Evolutionary conservation across 1,139 yeast species (phyloP).

Genomic region (Candida glucosophila): DNA sequence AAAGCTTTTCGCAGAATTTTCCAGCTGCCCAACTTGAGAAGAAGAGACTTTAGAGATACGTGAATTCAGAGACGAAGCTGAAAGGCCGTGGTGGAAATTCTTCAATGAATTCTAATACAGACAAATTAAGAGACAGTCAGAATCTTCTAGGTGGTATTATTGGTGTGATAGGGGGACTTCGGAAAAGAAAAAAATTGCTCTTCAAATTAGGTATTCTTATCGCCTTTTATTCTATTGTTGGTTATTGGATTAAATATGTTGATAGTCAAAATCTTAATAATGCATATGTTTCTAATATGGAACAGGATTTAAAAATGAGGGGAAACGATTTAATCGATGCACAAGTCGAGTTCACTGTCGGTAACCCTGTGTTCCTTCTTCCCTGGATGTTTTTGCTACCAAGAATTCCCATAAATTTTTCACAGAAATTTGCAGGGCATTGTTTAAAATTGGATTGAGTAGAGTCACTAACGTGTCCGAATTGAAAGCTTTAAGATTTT

Average conservation of each 20-base stretch:
- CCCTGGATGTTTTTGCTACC: constrained; percentile 17
- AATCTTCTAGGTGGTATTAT: constrained; percentile 14
- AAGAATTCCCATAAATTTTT: constrained; percentile 13
- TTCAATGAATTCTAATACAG: constrained; percentile 46
- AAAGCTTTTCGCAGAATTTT: not conserved
- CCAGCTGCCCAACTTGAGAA: not conserved
- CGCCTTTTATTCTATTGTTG: constrained; percentile 19
- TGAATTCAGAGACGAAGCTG: constrained; percentile 23
- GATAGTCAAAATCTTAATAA: constrained; percentile 42
- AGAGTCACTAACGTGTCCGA: constrained; percentile 11
- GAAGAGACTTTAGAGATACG: constrained; percentile 2
- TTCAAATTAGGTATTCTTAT: constrained; percentile 17
- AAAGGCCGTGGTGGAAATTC: constrained; percentile 22
- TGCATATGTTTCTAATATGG: constrained; percentile 59
- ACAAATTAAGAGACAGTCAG: constrained; percentile 7
- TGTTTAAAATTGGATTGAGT: constrained; percentile 15
- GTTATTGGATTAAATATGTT: constrained; percentile 22
- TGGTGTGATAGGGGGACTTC: constrained; percentile 13
- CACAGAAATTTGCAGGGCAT: constrained; percentile 17
- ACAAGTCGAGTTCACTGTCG: constrained; percentile 51
- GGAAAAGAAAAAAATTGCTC: constrained; percentile 14
- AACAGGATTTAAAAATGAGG: constrained; percentile 40
- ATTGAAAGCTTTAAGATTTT: constrained; percentile 20
- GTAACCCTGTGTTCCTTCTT: constrained; percentile 23
- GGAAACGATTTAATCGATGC: constrained; percentile 42